A percentile compares a stretch with the other conserved stretches of the same genome.
Evolutionary conservation across 2,329 filamentous ascomycete genomes (phyloP).

Genomic region (Trichoderma aggressivum): DNA sequence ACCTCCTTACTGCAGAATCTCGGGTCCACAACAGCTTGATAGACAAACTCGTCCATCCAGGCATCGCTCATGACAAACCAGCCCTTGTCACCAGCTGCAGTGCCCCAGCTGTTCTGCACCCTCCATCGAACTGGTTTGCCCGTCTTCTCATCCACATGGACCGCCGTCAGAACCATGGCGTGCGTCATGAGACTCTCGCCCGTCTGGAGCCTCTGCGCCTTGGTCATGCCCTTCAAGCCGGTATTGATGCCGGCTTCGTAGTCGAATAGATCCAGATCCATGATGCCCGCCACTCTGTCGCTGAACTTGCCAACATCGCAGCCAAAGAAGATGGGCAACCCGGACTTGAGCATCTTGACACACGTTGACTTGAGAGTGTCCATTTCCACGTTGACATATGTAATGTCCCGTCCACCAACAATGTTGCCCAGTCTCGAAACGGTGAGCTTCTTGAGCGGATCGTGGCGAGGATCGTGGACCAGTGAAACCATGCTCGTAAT

Average conservation of each 20-base stretch:
- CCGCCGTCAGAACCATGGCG: conserved; percentile 85
- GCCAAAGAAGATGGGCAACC: conserved; percentile 83
- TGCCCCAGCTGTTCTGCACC: conserved; percentile 84
- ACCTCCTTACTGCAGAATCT: conserved; percentile 63
- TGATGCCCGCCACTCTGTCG: conserved; percentile 64
- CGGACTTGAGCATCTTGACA: conserved; percentile 73
- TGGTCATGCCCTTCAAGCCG: conserved; percentile 67
- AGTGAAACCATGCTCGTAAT: conserved; percentile 73
- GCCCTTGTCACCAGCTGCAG: conserved; percentile 65
- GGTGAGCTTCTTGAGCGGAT: conserved; percentile 67
- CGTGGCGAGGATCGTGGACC: conserved; percentile 80
- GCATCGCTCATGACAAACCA: conserved; percentile 88
- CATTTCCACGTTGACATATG: conserved; percentile 82
- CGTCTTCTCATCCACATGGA: conserved; percentile 65
- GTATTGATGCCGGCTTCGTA: conserved; percentile 84
- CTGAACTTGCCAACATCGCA: conserved; percentile 83
- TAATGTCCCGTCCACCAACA: conserved; percentile 69
- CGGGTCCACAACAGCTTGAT: conserved; percentile 81
- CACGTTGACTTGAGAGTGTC: conserved; percentile 66
- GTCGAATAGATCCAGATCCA: conserved; percentile 75
- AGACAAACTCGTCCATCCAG: conserved; percentile 78
- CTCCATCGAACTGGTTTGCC: conserved; percentile 72
- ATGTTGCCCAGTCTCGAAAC: conserved; percentile 80
- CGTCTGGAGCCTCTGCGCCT: conserved; percentile 69
- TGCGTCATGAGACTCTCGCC: conserved; percentile 85